A percentile compares a stretch with the other conserved stretches of the same genome.
Evolutionary conservation across 371 early-diverging fungal genomes (phyloP).

Genomic region (Mucor lusitanicus): DNA sequence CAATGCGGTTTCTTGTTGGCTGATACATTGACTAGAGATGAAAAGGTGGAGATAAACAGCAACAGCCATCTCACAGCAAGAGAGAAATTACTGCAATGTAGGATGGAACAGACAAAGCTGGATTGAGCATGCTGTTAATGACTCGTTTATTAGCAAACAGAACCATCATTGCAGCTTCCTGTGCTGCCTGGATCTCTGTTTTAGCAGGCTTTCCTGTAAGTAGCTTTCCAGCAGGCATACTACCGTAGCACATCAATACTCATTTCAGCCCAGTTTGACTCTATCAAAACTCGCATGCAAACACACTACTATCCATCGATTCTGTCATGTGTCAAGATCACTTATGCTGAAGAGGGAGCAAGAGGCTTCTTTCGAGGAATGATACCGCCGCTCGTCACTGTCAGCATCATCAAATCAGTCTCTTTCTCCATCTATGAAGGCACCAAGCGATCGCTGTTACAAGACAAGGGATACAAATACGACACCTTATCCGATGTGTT

Average conservation of each 20-base stretch:
- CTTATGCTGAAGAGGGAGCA: constrained; percentile 72
- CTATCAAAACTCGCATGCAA: constrained; percentile 83
- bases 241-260: neutral
- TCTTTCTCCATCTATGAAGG: constrained; percentile 77
- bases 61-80: neutral
- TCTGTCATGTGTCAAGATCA: constrained; percentile 64
- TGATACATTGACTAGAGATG: constrained; percentile 5
- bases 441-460: constrained; percentile 40
- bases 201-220: constrained; percentile 65
- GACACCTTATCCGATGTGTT: constrained; percentile 43
- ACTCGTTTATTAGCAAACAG: constrained; percentile 43
- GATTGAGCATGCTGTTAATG: neutral
- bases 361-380: constrained; percentile 77
- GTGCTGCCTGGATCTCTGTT: constrained; percentile 63
- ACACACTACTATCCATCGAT: constrained; percentile 72
- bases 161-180: constrained; percentile 63
- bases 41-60: constrained; percentile 6
- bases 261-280: constrained; percentile 60
- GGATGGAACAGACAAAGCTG: too few species aligned
- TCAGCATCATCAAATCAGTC: constrained; percentile 72
- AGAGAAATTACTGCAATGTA: constrained; percentile 19
- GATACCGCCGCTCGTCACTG: constrained; percentile 74
- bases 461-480: constrained; percentile 28
- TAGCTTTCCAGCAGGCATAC: neutral
- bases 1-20: neutral